phyloP scores from a whole-genome alignment of 306 rosid genomes.

The Lathyrus sativus region DNA sequence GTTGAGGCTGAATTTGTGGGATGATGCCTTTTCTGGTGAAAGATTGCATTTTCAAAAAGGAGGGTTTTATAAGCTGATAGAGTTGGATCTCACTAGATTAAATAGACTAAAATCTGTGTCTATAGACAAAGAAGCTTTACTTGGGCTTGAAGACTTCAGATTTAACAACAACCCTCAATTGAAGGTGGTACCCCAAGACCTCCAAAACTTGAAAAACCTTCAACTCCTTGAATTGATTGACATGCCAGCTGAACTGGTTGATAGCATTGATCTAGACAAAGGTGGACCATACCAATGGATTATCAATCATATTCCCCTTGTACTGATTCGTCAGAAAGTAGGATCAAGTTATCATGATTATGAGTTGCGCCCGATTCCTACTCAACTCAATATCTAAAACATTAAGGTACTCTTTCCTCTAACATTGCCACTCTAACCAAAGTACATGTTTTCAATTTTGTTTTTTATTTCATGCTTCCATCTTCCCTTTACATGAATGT shows the following conservation, averaged over 20 bases:
- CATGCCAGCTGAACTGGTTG: slow-evolving; percentile 28
- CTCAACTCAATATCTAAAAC: background rate
- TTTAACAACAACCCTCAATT: slow-evolving; percentile 28
- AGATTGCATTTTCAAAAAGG: slow-evolving; percentile 11
- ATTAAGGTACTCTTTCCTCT: slow-evolving; percentile 13
- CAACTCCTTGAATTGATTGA: slow-evolving; percentile 27
- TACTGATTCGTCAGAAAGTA: slow-evolving; percentile 12
- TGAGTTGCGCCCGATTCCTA: slow-evolving; percentile 29
- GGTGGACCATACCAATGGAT: slow-evolving; percentile 1
- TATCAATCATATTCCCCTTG: slow-evolving; percentile 28
- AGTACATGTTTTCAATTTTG: too few species aligned
- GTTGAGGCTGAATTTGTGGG: slow-evolving; percentile 20
- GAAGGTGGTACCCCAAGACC: slow-evolving; percentile 20
- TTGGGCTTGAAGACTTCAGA: slow-evolving; percentile 22
- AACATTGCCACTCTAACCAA: too few species aligned
- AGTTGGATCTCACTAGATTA: slow-evolving; percentile 14
- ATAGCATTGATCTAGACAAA: slow-evolving; percentile 27
- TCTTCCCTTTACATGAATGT: too few species aligned
- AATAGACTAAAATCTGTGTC: background rate
- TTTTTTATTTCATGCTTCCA: too few species aligned
- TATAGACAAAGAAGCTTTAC: slow-evolving; percentile 22
- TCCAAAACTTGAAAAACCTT: slow-evolving; percentile 24
- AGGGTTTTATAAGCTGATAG: slow-evolving; percentile 26
- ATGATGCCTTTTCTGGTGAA: slow-evolving; percentile 11
- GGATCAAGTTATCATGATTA: slow-evolving; percentile 30